Evolutionary conservation across 768 basidiomycete species (phyloP), one percentile per base, ranked within the genome.

Genomic region (Leccinellum albellum): DNA sequence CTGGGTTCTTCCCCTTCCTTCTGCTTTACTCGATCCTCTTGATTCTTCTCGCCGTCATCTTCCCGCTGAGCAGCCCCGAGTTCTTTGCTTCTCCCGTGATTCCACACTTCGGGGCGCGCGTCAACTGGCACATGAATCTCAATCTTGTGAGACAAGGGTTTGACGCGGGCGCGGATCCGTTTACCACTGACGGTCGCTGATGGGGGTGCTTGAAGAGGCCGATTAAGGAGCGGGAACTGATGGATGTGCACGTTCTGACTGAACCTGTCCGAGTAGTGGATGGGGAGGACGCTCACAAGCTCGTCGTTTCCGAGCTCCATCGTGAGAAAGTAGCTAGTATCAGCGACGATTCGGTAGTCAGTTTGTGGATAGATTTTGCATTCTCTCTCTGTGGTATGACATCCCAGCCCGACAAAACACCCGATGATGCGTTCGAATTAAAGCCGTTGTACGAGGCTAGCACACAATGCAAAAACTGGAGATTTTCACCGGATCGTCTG

Each of bases 121-220:
- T 94, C 91, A n/a, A 84, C 81, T 5, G 91, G 91, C 13, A 94
- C 79, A 69, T 91, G 89, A 23, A 94, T 78, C 69, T 94, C 91
- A 31, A 89, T 69, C 61, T 85, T 77, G 51, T 78, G 81, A 35
- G 80, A 76, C 37, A 77, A 73, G 4, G 85, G 80, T 70, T 91
- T 92, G 60, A 86, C 74, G 32, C 91, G 82, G 6, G 89, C 89
- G 32, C 78, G 79, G 54, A 94, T 89, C 23, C 82, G 81, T 71
- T 92, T 92, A 7, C 92, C 91, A 64, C 83, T 86, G 32, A 79
- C 66, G 37, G 74, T 68, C 7, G 91, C 88, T 3, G 89, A 87
- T 29, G 91, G 90, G 6, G 91, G 91, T 4, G 79, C 80, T 71
- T 88, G 87, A 3, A 94, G 76, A 10, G 89, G 85, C 26, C 89